Evolutionary conservation across 768 basidiomycete genomes (phyloP), one percentile per base, ranked within the genome.

Genomic region (Neoboletus brunneissimus): DNA sequence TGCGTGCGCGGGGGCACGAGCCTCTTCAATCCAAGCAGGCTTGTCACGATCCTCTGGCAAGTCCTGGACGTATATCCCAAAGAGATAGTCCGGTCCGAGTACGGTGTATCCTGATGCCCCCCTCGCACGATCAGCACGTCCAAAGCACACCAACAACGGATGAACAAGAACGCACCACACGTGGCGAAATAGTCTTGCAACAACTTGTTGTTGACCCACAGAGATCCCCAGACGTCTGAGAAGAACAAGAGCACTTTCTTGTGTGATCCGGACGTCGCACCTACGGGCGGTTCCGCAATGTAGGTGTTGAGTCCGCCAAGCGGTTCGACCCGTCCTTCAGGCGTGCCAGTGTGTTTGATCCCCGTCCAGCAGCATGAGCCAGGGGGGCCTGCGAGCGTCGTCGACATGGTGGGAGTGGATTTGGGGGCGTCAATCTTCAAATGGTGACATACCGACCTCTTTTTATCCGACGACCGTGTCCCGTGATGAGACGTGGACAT

Each of bases 111-210:
- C 85, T 86, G 32, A 9, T 5, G 1, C 4, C 8, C 13, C 10
- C 40, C 32, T 0, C 29, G 5, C 25, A 27, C 27, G 27, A 20
- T 52, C 48, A 61, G 27, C 18, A 29, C 45, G 11, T n/a, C 29
- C 29, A 29, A 29, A 29, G 29, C 29, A 9, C 29, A 29, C 32
- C 10, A 23, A 18, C 25, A 4, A 38, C 5, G 0, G 6, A 20
- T 20, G 11, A 32, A 22, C 18, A 6, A 9, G 34, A 37, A 64
- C 72, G 4, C 38, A 86, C 86, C 86, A n/a, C 77, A 72, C 2
- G 79, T 72, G 2, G 86, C 84, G 53, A 81, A 84, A 54, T 79
- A 86, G 64, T 87, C 85, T 63, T 84, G 82, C 5, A 87, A 48
- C 4, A 86, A 66, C 64, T 84, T 68, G 45, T 81, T 80, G 63